Evolutionary conservation across 1,284 basidiomycete species (phyloP).

Genomic region (Irpex lacteus): DNA sequence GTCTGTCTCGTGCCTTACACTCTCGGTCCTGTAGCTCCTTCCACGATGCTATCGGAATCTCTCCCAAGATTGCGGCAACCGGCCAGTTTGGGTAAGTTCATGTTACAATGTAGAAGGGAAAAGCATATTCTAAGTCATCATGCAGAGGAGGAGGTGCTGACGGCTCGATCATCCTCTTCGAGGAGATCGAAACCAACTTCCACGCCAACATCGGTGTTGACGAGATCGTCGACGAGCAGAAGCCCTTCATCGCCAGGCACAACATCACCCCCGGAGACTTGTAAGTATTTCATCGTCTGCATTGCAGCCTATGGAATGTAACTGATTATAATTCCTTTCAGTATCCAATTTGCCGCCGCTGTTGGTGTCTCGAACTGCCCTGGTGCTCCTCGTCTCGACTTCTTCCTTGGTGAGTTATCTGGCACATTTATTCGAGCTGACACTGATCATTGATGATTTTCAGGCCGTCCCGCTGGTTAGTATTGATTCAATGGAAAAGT

Average conservation of each 20-base stretch:
- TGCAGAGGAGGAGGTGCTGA: conserved; percentile 27
- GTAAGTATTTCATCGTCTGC: conserved; percentile 13
- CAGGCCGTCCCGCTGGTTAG: not conserved
- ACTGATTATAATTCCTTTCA: conserved; percentile 3
- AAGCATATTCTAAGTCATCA: not conserved
- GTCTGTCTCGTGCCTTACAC: too few relatives aligned
- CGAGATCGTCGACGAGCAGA: conserved; percentile 25
- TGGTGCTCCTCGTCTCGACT: conserved; percentile 26
- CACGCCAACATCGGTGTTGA: conserved; percentile 28
- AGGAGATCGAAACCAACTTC: conserved; percentile 23
- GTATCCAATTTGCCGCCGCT: conserved; percentile 29
- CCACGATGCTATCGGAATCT: conserved; percentile 5
- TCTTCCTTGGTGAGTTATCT: conserved; percentile 23
- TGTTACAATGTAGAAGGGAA: not conserved
- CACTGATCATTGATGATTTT: not conserved
- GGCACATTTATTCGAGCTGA: not conserved
- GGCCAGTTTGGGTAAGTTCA: conserved; percentile 20
- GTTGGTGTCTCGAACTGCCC: conserved; percentile 28
- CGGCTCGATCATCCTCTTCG: conserved; percentile 27
- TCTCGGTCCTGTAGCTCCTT: not conserved
- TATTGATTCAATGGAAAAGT: not conserved
- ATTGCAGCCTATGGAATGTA: not conserved
- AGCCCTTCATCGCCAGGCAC: conserved; percentile 25
- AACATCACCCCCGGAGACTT: conserved; percentile 29
- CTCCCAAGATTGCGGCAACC: conserved; percentile 23